Evolutionary conservation across 1,139 yeast species (phyloP), one percentile per base, ranked within the genome.

Genomic region (Wickerhamomyces sp.): DNA sequence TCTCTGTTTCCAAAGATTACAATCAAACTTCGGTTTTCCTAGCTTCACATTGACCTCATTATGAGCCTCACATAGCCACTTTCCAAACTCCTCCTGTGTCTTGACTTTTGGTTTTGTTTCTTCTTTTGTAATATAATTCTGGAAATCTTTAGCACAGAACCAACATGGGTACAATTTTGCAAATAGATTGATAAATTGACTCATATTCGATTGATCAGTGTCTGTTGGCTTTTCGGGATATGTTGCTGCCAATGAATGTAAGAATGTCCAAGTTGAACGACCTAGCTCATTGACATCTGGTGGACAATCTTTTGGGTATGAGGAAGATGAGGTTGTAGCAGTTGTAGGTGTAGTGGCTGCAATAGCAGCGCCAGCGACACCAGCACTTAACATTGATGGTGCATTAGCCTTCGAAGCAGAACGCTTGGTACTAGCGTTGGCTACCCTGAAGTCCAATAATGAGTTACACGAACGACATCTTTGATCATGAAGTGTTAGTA

Each of bases 11-110:
- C 99, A 94, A 54, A 87, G 74, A 49, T 80, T 72, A 60, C 98
- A 93, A 62, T 93, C 90, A 61, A 93, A 93, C 49, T 71, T 70
- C 6, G 89, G 90, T 66, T 93, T 93, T 1, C 95, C 95, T 30
- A 91, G 64, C 63, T 90, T 91, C 15, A 62, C 70, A 63, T 94
- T 93, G 27, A 94, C 98, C 37, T 79, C 87, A 61, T 93, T 93
- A 66, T 93, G 99, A 5, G 98, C 98, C 52, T 82, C 85, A 67
- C 99, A 94, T 47, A 93, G 69, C 99, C 99, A 93, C 55, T 67
- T 72, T 1, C 97, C 95, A 56, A 93, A 79, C 45, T 80, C 84
- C 44, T 89, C 95, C 58, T 87, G 89, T 10, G 80, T 77, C 11
- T 67, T 71, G 6, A 85, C 89, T 49, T 73, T 72, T 7, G 96